A percentile compares a stretch with the other conserved stretches of the same genome.
phyloP scores from a whole-genome alignment of 208 protist species.

The Borovskyia barvae region DNA sequence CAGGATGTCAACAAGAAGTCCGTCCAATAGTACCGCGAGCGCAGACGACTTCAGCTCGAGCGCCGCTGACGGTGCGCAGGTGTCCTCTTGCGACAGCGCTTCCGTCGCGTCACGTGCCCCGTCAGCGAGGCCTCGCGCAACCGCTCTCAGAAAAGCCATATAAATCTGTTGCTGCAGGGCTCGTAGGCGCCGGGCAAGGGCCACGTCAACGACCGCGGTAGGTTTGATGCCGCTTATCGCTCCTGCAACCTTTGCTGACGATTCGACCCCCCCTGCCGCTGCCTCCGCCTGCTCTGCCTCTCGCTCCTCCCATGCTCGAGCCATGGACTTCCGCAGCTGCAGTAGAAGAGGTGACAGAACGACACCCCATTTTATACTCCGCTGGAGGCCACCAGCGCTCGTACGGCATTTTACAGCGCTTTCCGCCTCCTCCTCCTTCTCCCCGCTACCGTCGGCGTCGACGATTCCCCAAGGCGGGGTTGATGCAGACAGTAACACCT shows the following conservation, averaged over 20 bases:
- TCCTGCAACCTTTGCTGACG: not conserved
- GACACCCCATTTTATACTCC: conserved; percentile 1
- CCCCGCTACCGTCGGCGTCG: too few relatives aligned
- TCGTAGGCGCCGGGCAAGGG: conserved; percentile 18
- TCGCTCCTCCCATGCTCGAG: conserved; percentile 35
- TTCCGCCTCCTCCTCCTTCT: too few relatives aligned
- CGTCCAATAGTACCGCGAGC: conserved; percentile 12
- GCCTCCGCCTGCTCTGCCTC: conserved; percentile 26
- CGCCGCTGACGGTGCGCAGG: not conserved
- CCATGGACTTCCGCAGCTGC: conserved; percentile 33
- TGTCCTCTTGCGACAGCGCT: not conserved
- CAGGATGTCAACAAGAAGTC: conserved; percentile 1
- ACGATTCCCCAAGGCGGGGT: not conserved
- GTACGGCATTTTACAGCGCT: too few relatives aligned
- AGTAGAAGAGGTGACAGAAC: conserved; percentile 17
- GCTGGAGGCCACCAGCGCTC: too few relatives aligned
- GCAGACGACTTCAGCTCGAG: not conserved
- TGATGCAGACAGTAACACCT: not conserved
- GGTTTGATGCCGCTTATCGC: not conserved
- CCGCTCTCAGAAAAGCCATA: conserved; percentile 21
- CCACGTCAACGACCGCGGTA: conserved; percentile 4
- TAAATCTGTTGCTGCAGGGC: conserved; percentile 32
- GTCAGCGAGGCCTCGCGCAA: conserved; percentile 16
- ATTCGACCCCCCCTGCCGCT: not conserved
- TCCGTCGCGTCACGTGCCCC: not conserved